Base-by-base conservation (phyloP, 1,284 basidiomycete genomes). In the Leccinum proximum region DNA sequence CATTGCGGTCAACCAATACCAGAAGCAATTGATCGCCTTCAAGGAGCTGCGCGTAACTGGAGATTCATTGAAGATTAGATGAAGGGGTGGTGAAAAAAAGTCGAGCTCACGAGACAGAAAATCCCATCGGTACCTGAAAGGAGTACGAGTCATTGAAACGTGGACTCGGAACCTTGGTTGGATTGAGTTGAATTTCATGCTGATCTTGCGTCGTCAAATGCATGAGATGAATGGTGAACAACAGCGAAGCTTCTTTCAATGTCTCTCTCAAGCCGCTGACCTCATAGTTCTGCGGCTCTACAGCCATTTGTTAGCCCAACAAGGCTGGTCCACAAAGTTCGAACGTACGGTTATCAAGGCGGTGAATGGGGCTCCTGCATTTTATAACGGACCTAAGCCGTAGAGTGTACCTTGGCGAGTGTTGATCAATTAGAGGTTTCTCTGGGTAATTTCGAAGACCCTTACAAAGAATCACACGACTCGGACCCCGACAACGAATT, bases 121-220 rank as follows among this genome's bases (percentile, higher is more conserved):
- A 68, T 16, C 72, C 72, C 2, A 76, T 5, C 4, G 79, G 75
- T 3, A 84, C 60, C 13, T 62, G 65, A 66, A 30, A 85, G 16
- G 65, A 69, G 42, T 68, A 69, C 0, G 68, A 71, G 62, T 68
- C 76, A 22, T 63, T 69, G 60, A 66, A 68, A 61, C 75, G 70
- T 4, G 82, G 82, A 11, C 64, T 69, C 0, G 82, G 83, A 4
- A 83, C 65, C 65, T 75, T 66, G 0, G 60, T 73, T 0, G 72
- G n/a, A 68, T 83, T 69, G 2, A 81, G 69, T 64, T 80, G 80
- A 61, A 83, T 67, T 0, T 71, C 70, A 2, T 85, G 81, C 13
- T 74, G 75, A 64, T 85, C 79, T 26, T 80, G 77, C 4, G 76
- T 68, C 0, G 78, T 78, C 18, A 87, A 66, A 18, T 78, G 71